phyloP scores from a whole-genome alignment of 208 protist species.

The Spongospora subterranea region DNA sequence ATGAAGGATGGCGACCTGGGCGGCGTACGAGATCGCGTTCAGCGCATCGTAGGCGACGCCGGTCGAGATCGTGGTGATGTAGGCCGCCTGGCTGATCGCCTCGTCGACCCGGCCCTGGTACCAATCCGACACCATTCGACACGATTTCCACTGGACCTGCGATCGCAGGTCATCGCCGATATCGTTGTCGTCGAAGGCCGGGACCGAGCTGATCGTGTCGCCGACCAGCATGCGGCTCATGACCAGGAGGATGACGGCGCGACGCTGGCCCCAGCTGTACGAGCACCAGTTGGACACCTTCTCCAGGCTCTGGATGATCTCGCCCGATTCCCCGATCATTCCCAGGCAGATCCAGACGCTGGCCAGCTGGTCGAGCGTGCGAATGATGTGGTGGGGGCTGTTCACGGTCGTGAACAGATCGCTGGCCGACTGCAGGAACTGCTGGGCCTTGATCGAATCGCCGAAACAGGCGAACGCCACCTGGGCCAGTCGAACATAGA shows the following conservation, averaged over 20 bases:
- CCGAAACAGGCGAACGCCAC: not conserved
- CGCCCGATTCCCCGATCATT: not conserved
- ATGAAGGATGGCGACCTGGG: not conserved
- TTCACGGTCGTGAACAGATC: slow-evolving; percentile 23
- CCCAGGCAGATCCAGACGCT: not conserved
- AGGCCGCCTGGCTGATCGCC: not conserved
- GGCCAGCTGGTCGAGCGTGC: slow-evolving; percentile 24
- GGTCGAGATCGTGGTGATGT: not conserved
- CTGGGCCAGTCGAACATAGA: not conserved
- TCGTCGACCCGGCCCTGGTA: not conserved
- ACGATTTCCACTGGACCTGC: not conserved
- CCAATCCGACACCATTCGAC: slow-evolving; percentile 21
- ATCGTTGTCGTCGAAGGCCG: not conserved
- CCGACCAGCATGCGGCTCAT: not conserved
- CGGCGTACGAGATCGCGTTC: not conserved
- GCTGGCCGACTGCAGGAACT: not conserved
- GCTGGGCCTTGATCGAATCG: not conserved
- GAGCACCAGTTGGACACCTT: not conserved
- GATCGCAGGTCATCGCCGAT: not conserved
- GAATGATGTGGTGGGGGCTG: not conserved
- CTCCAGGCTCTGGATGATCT: slow-evolving; percentile 16
- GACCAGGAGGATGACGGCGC: not conserved
- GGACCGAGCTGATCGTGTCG: not conserved
- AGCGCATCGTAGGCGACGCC: not conserved
- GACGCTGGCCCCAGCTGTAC: slow-evolving; percentile 10